Evolutionary conservation across 2,329 filamentous ascomycete species (phyloP), one percentile per base, ranked within the genome.

Genomic region (Xylaria arbuscula): DNA sequence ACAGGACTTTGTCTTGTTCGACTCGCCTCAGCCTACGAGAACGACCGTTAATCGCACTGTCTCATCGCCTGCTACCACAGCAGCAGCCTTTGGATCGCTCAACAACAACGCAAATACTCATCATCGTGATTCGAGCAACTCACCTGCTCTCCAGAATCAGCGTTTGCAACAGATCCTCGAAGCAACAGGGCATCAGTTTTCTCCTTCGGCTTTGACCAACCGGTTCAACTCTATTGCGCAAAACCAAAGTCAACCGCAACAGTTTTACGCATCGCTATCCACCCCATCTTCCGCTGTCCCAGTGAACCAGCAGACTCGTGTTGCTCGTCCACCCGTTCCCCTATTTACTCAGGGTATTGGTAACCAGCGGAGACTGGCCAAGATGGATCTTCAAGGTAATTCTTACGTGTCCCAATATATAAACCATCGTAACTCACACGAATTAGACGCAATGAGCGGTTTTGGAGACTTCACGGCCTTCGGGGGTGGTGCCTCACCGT

Each of bases 1-100:
- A 78, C 86, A 90, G 85, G 92, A 94, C 89, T 94, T 94, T 81
- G 90, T 92, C 83, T 88, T 94, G 86, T 93, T 90, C 89, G 86
- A 71, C 55, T 53, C 84, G 70, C 85, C 83, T 70, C 75, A 77
- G 78, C 79, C 83, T 76, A 76, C 68, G 72, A 81, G 75, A 77
- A 77, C 77, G 79, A 81, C 75, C 83, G 82, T 74, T 84, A 84
- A 78, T 65, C 80, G 79, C 61, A 72, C 81, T 73, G 78, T 76
- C 71, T 80, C 80, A 78, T 81, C 81, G 81, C 80, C 83, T 84
- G 78, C 81, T 74, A 72, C 81, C 76, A 70, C 79, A 80, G 74
- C 76, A 86, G 76, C 80, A 79, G 74, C 78, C 67, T 77, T 78
- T 74, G 77, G 77, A 79, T 77, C 76, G 72, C 62, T 73, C 55